Percentiles rank a stretch among this genome's conserved stretches.
Conservation (phyloP, 441 rosid species). For the Erodium moschatum region DNA sequence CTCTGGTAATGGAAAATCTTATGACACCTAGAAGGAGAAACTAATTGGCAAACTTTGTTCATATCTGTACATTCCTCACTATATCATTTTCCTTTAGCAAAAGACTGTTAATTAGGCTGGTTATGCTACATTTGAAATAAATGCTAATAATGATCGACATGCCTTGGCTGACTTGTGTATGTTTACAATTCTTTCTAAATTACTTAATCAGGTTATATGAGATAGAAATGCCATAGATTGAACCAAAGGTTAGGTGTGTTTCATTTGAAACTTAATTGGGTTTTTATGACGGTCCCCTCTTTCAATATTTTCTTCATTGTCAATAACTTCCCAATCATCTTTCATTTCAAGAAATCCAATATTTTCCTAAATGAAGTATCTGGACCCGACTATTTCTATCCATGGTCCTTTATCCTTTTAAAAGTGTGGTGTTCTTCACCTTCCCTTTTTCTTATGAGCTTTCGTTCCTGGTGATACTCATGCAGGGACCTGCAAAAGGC, state of each 20-base stretch:
- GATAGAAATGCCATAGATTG: neutral
- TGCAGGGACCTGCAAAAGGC: constrained; percentile 95
- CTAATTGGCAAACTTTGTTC: neutral
- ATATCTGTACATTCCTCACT: neutral
- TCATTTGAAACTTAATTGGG: neutral
- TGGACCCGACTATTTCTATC: neutral
- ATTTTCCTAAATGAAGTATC: neutral
- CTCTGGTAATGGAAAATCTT: neutral
- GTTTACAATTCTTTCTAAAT: neutral
- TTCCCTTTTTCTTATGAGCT: constrained; percentile 5
- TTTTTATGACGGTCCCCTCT: neutral
- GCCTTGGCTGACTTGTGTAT: neutral
- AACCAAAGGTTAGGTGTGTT: neutral
- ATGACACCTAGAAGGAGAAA: neutral
- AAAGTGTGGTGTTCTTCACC: neutral
- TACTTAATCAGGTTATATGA: neutral
- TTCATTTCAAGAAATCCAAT: neutral
- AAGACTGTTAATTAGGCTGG: neutral
- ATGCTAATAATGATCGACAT: neutral
- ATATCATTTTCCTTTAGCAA: neutral
- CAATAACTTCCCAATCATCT: neutral
- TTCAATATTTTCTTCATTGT: neutral
- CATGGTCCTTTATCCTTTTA: neutral
- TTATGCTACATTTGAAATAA: neutral
- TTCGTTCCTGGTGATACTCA: constrained; percentile 18